A percentile compares a stretch with the other conserved stretches of the same genome.
Conservation (phyloP, 2,329 filamentous ascomycete species). For the Byssothecium circinans region DNA sequence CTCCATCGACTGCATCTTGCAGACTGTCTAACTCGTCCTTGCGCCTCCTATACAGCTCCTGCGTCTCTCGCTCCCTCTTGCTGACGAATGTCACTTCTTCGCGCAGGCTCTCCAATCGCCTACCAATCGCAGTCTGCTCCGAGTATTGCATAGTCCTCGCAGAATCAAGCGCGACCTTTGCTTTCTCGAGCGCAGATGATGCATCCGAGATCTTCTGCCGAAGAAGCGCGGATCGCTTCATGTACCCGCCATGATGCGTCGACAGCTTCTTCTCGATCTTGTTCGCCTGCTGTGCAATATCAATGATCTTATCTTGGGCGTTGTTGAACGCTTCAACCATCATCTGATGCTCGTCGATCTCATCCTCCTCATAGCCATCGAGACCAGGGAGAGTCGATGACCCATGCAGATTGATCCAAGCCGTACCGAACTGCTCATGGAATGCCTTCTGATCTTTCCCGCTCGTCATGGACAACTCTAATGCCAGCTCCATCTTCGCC, state of each 20-base stretch:
- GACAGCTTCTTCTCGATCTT: constrained; percentile 93
- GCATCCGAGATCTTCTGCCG: constrained; percentile 78
- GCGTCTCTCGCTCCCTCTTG: constrained; percentile 82
- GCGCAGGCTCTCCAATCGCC: constrained; percentile 72
- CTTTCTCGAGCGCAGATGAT: constrained; percentile 72
- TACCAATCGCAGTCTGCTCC: constrained; percentile 74
- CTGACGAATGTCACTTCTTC: constrained; percentile 83
- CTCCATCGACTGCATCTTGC: constrained; percentile 40
- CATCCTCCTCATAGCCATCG: constrained; percentile 76
- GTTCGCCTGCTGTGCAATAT: constrained; percentile 75
- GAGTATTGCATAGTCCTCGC: constrained; percentile 76
- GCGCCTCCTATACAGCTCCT: constrained; percentile 76
- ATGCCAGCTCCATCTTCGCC: constrained; percentile 74
- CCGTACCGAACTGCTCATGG: constrained; percentile 40
- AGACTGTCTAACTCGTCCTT: constrained; percentile 77
- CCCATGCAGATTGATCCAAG: constrained; percentile 55
- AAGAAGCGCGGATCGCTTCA: constrained; percentile 79
- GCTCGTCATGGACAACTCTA: constrained; percentile 61
- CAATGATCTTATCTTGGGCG: constrained; percentile 72
- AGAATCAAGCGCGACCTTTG: constrained; percentile 69
- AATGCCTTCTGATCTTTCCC: constrained; percentile 57
- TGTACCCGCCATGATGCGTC: constrained; percentile 85
- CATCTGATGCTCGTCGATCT: constrained; percentile 67
- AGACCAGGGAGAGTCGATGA: constrained; percentile 69
- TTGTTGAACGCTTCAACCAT: constrained; percentile 74